A percentile compares a stretch with the other conserved stretches of the same genome.
Evolutionary conservation across 75 land plant genomes (phyloP).

Genomic region (Pinus tabuliformis): DNA sequence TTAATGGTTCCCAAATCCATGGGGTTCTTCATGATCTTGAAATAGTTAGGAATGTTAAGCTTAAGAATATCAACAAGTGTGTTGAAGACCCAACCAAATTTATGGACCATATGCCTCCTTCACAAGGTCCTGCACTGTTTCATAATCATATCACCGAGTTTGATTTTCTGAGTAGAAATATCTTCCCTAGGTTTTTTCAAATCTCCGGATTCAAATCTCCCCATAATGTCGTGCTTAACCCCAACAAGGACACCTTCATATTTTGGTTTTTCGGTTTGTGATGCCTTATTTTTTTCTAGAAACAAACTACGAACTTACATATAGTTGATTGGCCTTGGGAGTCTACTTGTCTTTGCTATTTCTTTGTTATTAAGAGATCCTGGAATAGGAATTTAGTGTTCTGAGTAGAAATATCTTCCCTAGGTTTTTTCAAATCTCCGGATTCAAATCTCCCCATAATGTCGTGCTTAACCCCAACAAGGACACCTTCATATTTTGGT

Average conservation of each 20-base stretch:
- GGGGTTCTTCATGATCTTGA: constrained; percentile 70
- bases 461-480: constrained; percentile 23
- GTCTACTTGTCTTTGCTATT: too few relatives aligned
- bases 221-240: constrained; percentile 27
- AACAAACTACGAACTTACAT: too few relatives aligned
- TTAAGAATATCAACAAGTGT: constrained; percentile 80
- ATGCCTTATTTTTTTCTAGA: constrained; percentile 36
- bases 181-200: constrained; percentile 20
- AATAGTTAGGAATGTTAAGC: constrained; percentile 84
- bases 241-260: constrained; percentile 7
- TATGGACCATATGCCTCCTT: constrained; percentile 66
- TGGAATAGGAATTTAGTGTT: too few relatives aligned
- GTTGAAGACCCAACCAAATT: constrained; percentile 72
- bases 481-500: constrained; percentile 7
- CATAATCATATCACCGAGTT: constrained; percentile 27
- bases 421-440: constrained; percentile 14
- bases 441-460: constrained; percentile 23
- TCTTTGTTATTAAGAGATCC: too few relatives aligned
- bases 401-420: constrained; percentile 14
- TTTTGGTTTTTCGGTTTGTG: constrained; percentile 28
- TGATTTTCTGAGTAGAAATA: constrained; percentile 2
- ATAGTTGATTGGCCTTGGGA: too few relatives aligned
- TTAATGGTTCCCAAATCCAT: constrained; percentile 96
- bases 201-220: constrained; percentile 23
- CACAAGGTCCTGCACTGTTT: constrained; percentile 67